Conservation (phyloP, 257 asterid genomes). For the Salvia splendens region DNA sequence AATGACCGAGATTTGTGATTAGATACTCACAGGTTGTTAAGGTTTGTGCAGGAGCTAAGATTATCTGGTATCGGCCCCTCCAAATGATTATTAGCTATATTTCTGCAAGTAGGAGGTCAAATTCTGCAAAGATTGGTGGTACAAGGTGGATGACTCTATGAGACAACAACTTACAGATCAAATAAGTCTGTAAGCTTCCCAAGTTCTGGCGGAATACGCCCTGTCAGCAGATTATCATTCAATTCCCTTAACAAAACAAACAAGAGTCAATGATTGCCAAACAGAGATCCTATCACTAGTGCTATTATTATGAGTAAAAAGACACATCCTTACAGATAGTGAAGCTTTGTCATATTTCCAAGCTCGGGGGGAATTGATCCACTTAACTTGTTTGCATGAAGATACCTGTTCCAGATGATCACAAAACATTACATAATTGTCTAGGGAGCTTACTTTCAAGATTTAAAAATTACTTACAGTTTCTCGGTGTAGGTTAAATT, state of each 20-base stretch:
- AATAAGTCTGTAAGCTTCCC: slow-evolving; percentile 90
- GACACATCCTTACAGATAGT: slow-evolving; percentile 55
- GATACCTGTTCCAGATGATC: slow-evolving; percentile 53
- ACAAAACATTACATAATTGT: neutral
- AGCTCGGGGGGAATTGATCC: slow-evolving; percentile 93
- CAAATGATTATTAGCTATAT: slow-evolving; percentile 79
- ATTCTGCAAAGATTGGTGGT: neutral
- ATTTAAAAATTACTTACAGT: slow-evolving; percentile 49
- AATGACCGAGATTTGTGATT: neutral
- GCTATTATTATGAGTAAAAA: too few relatives aligned
- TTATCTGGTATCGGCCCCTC: slow-evolving; percentile 87
- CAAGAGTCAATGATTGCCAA: neutral
- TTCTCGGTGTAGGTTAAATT: slow-evolving; percentile 91
- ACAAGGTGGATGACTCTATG: too few relatives aligned
- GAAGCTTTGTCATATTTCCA: slow-evolving; percentile 96
- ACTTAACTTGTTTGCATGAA: slow-evolving; percentile 83
- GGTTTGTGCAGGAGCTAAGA: slow-evolving; percentile 90
- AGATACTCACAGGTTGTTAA: slow-evolving; percentile 89
- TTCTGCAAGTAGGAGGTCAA: slow-evolving; percentile 49
- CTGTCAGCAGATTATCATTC: slow-evolving; percentile 80
- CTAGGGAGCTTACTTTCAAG: too few relatives aligned
- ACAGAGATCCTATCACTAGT: too few relatives aligned
- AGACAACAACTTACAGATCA: slow-evolving; percentile 60
- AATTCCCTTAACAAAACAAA: slow-evolving; percentile 56
- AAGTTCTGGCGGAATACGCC: slow-evolving; percentile 80